Conservation (phyloP, 352 stramenopile genomes). For the Phytophthora quininea region DNA sequence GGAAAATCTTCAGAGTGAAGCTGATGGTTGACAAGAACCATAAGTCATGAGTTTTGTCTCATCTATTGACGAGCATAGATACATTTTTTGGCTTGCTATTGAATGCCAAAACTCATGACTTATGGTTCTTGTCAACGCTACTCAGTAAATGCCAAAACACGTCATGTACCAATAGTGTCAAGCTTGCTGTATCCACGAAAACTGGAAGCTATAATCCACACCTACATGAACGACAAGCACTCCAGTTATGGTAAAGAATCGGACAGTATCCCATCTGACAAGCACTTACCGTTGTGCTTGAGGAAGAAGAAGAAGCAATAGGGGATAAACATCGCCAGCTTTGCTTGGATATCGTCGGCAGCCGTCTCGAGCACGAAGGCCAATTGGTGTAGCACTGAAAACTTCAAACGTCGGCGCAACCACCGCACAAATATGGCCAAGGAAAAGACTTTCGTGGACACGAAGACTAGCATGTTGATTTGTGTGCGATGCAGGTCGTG, state of each 20-base stretch:
- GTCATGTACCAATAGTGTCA: neutral
- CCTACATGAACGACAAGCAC: neutral
- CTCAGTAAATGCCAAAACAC: too few species aligned
- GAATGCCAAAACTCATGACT: conserved; percentile 19
- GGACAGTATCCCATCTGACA: neutral
- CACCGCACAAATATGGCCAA: conserved; percentile 10
- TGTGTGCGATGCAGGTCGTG: conserved; percentile 1
- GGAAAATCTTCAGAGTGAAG: conserved; percentile 73
- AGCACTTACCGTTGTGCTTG: conserved; percentile 25
- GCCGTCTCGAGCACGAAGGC: conserved; percentile 36
- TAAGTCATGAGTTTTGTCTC: conserved; percentile 15
- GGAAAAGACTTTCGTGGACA: conserved; percentile 20
- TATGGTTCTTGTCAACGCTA: conserved; percentile 25
- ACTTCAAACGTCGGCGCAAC: conserved; percentile 18
- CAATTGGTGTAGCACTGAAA: conserved; percentile 33
- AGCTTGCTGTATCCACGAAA: conserved; percentile 10
- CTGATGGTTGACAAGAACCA: conserved; percentile 42
- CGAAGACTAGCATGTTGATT: conserved; percentile 28
- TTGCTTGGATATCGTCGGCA: conserved; percentile 26
- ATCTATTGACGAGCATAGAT: conserved; percentile 14
- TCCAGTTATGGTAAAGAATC: neutral
- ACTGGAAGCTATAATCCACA: conserved; percentile 29
- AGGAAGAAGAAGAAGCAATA: conserved; percentile 42
- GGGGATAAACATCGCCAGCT: conserved; percentile 33
- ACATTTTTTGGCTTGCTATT: conserved; percentile 10